A percentile compares a stretch with the other conserved stretches of the same genome.
Conservation (phyloP, 495 filamentous ascomycete species). For the Aspergillus egyptiacus region DNA sequence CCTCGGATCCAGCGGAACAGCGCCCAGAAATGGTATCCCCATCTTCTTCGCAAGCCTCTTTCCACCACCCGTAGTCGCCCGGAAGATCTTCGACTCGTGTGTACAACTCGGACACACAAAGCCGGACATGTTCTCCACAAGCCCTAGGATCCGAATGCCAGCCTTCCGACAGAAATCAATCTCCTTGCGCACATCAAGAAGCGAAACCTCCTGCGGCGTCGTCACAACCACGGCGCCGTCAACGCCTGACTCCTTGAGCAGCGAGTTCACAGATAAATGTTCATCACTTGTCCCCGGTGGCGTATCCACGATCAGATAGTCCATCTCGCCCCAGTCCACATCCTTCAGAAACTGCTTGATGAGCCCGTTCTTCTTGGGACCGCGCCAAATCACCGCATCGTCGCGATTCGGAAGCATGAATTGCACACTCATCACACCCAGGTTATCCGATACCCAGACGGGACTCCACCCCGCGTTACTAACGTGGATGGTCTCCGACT, state of each 20-base stretch:
- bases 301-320: constrained; percentile 89
- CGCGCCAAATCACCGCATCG: constrained; percentile 93
- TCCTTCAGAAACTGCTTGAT: constrained; percentile 98
- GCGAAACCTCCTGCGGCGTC: constrained; percentile 88
- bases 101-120: constrained; percentile 92
- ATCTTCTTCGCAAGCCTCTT: constrained; percentile 73
- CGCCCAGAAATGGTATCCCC: constrained; percentile 78
- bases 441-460: constrained; percentile 86
- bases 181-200: constrained; percentile 92
- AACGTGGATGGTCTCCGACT: constrained; percentile 85
- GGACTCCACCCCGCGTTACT: constrained; percentile 81
- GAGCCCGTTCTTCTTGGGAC: constrained; percentile 95
- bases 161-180: constrained; percentile 97
- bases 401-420: constrained; percentile 94
- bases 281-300: constrained; percentile 94
- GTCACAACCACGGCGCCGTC: constrained; percentile 92
- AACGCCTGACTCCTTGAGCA: constrained; percentile 80
- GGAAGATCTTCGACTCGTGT: constrained; percentile 78
- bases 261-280: constrained; percentile 84
- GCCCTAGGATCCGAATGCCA: constrained; percentile 75
- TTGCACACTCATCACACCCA: constrained; percentile 92
- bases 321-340: constrained; percentile 93
- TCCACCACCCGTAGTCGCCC: constrained; percentile 85
- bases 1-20: constrained; percentile 87
- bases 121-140: constrained; percentile 97